A percentile compares a stretch with the other conserved stretches of the same genome.
Conservation (phyloP, 192 early-diverging fungal genomes). For the Piromyces finnis region DNA sequence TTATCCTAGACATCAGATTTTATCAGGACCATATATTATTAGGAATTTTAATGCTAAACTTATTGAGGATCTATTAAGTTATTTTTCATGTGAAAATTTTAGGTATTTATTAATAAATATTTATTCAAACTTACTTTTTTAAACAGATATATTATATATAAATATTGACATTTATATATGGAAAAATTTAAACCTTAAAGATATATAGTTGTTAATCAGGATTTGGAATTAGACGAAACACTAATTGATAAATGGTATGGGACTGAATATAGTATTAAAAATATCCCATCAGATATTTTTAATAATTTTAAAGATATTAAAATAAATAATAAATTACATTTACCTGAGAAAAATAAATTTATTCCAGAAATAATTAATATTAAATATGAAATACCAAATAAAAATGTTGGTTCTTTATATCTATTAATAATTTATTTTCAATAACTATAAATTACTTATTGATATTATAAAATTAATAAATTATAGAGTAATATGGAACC, state of each 20-base stretch:
- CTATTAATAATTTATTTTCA: too few relatives aligned
- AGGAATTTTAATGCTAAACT: neutral
- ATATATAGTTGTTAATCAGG: conserved; percentile 11
- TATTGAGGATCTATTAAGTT: neutral
- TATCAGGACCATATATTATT: neutral
- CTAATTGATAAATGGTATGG: conserved; percentile 60
- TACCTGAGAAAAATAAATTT: conserved; percentile 62
- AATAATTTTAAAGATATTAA: conserved; percentile 15
- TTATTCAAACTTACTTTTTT: too few relatives aligned
- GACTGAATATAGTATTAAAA: conserved; percentile 51
- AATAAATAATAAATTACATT: conserved; percentile 32
- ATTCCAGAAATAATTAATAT: conserved; percentile 70
- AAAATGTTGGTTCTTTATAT: neutral
- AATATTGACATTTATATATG: too few relatives aligned
- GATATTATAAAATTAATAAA: too few relatives aligned
- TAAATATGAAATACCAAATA: conserved; percentile 11
- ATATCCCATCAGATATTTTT: conserved; percentile 28
- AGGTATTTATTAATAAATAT: neutral
- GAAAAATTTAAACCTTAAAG: neutral
- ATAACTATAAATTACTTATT: too few relatives aligned
- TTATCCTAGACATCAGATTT: conserved; percentile 14
- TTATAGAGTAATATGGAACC: conserved; percentile 1
- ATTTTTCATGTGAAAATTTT: neutral
- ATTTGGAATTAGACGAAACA: conserved; percentile 15
- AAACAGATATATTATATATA: too few relatives aligned